Percentiles rank a stretch among this genome's conserved stretches.
Evolutionary conservation across 108 stramenopile species (phyloP).

Genomic region (Chaetoceros tenuissimus): DNA sequence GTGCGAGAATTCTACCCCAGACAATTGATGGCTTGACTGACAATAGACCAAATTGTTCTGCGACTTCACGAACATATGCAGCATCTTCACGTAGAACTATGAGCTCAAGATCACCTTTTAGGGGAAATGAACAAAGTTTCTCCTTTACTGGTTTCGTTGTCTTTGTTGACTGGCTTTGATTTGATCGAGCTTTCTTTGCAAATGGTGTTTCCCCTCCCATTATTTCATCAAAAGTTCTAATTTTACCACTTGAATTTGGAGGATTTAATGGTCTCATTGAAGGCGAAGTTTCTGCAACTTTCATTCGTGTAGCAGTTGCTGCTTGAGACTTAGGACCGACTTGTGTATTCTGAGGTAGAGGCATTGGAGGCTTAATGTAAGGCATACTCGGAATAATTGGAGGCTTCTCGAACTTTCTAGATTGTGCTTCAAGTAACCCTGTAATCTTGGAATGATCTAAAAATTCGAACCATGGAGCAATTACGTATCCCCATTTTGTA

Average conservation of each 20-base stretch:
- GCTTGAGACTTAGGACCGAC: not conserved
- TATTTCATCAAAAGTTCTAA: not conserved
- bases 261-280: conserved; percentile 1
- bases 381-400: not conserved
- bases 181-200: conserved; percentile 6
- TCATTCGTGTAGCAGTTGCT: not conserved
- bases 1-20: conserved; percentile 33
- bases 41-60: conserved; percentile 60
- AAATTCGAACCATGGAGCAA: conserved; percentile 89
- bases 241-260: not conserved
- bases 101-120: conserved; percentile 68
- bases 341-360: not conserved
- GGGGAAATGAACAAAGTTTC: conserved; percentile 76
- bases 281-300: conserved; percentile 4
- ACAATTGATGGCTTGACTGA: conserved; percentile 50
- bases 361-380: not conserved
- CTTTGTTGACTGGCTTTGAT: conserved; percentile 8
- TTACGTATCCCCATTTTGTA: conserved; percentile 73
- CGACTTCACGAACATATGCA: conserved; percentile 67
- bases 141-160: conserved; percentile 7
- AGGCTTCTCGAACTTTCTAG: not conserved
- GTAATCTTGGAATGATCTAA: conserved; percentile 80
- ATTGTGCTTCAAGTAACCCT: conserved; percentile 38
- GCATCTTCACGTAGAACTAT: conserved; percentile 79
- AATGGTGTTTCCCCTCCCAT: conserved; percentile 8